Evolutionary conservation across 2,329 filamentous ascomycete genomes (phyloP).

Genomic region (Pyricularia grisea): DNA sequence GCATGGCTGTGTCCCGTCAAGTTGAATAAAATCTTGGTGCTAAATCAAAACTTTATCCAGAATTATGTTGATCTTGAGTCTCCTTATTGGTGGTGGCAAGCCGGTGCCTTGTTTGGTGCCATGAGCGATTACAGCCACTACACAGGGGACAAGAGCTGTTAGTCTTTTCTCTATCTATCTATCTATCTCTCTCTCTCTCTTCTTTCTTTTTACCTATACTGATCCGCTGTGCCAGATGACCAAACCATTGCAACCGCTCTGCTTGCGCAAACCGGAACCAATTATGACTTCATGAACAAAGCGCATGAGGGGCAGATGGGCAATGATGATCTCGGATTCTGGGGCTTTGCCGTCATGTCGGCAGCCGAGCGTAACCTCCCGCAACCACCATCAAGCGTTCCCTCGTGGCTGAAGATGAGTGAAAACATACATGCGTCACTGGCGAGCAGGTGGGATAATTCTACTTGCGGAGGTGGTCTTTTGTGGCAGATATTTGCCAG

Average conservation of each 20-base stretch:
- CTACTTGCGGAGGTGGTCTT: conserved; percentile 60
- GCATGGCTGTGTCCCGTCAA: background rate
- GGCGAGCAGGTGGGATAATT: conserved; percentile 58
- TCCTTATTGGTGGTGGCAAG: conserved; percentile 63
- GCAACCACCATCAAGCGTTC: conserved; percentile 43
- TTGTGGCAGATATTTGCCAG: conserved; percentile 73
- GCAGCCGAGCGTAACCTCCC: conserved; percentile 62
- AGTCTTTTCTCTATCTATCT: too few species aligned
- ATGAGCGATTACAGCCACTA: conserved; percentile 63
- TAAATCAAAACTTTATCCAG: conserved; percentile 16
- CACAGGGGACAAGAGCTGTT: conserved; percentile 47
- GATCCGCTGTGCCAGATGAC: conserved; percentile 31
- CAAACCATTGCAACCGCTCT: conserved; percentile 48
- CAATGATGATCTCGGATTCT: conserved; percentile 70
- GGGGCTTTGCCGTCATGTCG: conserved; percentile 58
- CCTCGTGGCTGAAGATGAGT: conserved; percentile 57
- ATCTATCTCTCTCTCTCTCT: background rate
- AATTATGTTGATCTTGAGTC: conserved; percentile 52
- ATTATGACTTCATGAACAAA: conserved; percentile 50
- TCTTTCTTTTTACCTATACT: background rate
- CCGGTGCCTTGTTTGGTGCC: conserved; percentile 55
- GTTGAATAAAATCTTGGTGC: background rate
- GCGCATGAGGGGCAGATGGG: conserved; percentile 51
- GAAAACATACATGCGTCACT: conserved; percentile 67
- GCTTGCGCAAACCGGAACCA: conserved; percentile 45